A percentile compares a stretch with the other conserved stretches of the same genome.
Conservation (phyloP, 257 asterid genomes). For the Handroanthus guayacan region DNA sequence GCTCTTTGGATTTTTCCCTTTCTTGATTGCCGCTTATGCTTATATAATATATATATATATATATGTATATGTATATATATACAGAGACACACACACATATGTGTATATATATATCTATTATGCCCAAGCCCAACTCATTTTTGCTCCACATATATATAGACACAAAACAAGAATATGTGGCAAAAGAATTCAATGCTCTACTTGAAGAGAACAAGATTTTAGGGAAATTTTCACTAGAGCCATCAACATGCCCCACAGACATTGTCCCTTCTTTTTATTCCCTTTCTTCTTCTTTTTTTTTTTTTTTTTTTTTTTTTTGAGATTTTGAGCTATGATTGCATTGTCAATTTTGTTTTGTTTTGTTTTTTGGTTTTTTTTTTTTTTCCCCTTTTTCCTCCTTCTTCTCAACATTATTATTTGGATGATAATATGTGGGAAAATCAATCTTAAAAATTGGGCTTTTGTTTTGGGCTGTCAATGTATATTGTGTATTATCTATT, state of each 20-base stretch:
- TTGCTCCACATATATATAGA: slow-evolving; percentile 24
- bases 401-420: background rate
- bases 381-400: too few species aligned
- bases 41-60: background rate
- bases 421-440: background rate
- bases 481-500: background rate
- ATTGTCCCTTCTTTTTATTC: background rate
- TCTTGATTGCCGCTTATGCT: slow-evolving; percentile 8
- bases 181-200: slow-evolving; percentile 14
- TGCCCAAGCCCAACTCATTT: slow-evolving; percentile 5
- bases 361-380: background rate
- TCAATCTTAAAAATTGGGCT: background rate
- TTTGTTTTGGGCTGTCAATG: background rate
- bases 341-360: background rate
- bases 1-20: slow-evolving; percentile 28
- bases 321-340: background rate
- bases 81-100: too few species aligned
- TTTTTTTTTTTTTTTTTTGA: too few species aligned
- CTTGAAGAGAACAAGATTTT: background rate
- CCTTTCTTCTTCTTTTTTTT: too few species aligned
- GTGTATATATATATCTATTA: too few species aligned
- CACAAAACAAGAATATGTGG: slow-evolving; percentile 14
- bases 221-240: background rate
- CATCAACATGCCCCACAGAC: background rate
- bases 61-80: too few species aligned